These are phyloP conservation scores for Citrus maxima DNA, from an alignment of 345 rosid species.

Conservation along the genomic window DNA sequence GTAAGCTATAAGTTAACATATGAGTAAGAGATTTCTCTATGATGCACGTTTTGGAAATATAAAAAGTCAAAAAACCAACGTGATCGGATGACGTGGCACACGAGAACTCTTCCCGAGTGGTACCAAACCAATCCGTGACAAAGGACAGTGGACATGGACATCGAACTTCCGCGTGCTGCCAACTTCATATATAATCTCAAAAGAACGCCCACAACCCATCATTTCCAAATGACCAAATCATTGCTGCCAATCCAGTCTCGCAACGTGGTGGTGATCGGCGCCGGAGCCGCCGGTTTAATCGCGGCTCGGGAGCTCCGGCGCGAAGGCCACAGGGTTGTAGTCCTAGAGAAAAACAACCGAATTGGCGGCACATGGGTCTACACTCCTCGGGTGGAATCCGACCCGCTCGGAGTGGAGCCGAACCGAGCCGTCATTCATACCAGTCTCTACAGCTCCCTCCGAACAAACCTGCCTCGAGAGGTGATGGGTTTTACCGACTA, in stretches of 20 bases:
- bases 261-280: conserved; percentile 82
- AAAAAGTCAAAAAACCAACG: no score
- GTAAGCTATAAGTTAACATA: no score
- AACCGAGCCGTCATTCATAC: conserved; percentile 49
- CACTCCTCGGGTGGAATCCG: conserved; percentile 52
- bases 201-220: neutral
- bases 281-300: conserved; percentile 80
- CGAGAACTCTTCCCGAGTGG: no score
- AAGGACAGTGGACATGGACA: no score
- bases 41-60: no score
- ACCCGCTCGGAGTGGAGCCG: conserved; percentile 65
- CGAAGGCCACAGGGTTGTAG: conserved; percentile 76
- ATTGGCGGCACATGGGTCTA: conserved; percentile 86
- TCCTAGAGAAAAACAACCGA: conserved; percentile 61
- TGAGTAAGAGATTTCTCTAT: no score
- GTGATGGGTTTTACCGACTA: conserved; percentile 74
- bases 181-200: neutral
- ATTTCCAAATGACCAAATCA: neutral
- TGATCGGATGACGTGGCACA: no score
- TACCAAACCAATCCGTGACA: no score
- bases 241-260: conserved; percentile 26
- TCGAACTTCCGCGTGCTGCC: no score
- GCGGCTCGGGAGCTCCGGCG: conserved; percentile 73
- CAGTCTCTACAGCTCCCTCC: conserved; percentile 78
- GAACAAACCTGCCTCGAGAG: conserved; percentile 88